Conservation (phyloP, 495 filamentous ascomycete species). For the Aspergillus olivimuriae region DNA sequence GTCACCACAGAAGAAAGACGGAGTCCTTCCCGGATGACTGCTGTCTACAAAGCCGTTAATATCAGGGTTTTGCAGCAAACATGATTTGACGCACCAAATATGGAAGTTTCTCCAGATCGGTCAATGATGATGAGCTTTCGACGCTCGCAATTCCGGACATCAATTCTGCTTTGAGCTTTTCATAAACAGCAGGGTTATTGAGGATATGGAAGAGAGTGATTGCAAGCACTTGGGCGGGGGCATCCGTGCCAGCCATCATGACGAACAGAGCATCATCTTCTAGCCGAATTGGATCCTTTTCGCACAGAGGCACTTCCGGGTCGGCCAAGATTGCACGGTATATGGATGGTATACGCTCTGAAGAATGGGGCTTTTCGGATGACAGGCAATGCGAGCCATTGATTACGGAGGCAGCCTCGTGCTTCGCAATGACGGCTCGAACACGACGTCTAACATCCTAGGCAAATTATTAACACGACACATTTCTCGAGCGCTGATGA, state of each 20-base stretch:
- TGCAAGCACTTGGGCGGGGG: conserved; percentile 13
- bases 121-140: conserved; percentile 3
- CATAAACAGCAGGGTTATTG: conserved; percentile 12
- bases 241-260: conserved; percentile 30
- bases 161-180: conserved; percentile 20
- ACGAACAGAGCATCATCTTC: conserved; percentile 32
- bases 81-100: conserved; percentile 23
- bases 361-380: background rate
- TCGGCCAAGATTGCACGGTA: conserved; percentile 13
- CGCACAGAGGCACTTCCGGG: conserved; percentile 28
- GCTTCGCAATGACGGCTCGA: background rate
- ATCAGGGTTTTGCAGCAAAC: background rate
- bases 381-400: background rate
- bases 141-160: conserved; percentile 10
- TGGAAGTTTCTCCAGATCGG: conserved; percentile 24
- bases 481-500: background rate
- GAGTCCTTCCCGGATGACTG: conserved; percentile 50
- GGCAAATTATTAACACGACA: background rate
- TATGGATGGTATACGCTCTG: background rate
- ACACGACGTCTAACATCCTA: background rate
- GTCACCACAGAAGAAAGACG: conserved; percentile 39
- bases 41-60: conserved; percentile 24
- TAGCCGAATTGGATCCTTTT: conserved; percentile 26
- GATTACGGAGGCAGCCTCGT: background rate
- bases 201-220: conserved; percentile 25